Evolutionary conservation across 805 yeast genomes (phyloP).

Genomic region (Kuraishia capsulata): DNA sequence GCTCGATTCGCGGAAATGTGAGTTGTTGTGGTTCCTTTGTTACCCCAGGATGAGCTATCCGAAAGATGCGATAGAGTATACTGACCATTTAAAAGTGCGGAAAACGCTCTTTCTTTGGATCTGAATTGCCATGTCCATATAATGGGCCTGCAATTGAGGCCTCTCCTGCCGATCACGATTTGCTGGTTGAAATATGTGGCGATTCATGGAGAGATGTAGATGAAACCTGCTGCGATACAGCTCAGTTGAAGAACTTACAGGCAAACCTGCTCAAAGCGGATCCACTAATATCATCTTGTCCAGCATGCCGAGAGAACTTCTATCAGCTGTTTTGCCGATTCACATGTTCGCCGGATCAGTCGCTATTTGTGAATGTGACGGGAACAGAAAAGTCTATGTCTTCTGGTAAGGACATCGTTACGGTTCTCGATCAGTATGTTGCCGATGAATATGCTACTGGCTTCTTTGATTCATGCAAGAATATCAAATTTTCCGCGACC

Average conservation of each 20-base stretch:
- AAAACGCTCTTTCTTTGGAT: slow-evolving; percentile 68
- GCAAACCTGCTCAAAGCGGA: slow-evolving; percentile 66
- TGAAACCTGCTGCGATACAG: slow-evolving; percentile 60
- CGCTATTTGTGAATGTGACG: slow-evolving; percentile 63
- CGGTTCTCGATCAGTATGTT: slow-evolving; percentile 59
- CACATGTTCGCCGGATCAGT: slow-evolving; percentile 84
- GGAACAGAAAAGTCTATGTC: slow-evolving; percentile 36
- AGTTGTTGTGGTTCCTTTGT: too few species aligned
- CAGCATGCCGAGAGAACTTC: slow-evolving; percentile 87
- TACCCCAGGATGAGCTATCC: too few species aligned
- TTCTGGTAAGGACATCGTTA: slow-evolving; percentile 50
- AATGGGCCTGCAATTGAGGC: slow-evolving; percentile 41
- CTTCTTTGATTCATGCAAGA: slow-evolving; percentile 79
- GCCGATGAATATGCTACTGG: slow-evolving; percentile 48
- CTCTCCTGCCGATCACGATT: slow-evolving; percentile 28
- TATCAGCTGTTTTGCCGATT: slow-evolving; percentile 77
- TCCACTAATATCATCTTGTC: slow-evolving; percentile 78
- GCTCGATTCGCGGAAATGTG: too few species aligned
- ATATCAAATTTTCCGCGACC: slow-evolving; percentile 86
- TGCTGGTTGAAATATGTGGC: slow-evolving; percentile 64
- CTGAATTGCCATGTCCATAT: slow-evolving; percentile 70
- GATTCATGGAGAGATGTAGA: slow-evolving; percentile 41
- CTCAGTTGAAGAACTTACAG: slow-evolving; percentile 49
- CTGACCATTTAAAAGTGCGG: slow-evolving; percentile 76
- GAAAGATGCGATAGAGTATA: too few species aligned